phyloP scores from a whole-genome alignment of 306 rosid species.

The Morella rubra region DNA sequence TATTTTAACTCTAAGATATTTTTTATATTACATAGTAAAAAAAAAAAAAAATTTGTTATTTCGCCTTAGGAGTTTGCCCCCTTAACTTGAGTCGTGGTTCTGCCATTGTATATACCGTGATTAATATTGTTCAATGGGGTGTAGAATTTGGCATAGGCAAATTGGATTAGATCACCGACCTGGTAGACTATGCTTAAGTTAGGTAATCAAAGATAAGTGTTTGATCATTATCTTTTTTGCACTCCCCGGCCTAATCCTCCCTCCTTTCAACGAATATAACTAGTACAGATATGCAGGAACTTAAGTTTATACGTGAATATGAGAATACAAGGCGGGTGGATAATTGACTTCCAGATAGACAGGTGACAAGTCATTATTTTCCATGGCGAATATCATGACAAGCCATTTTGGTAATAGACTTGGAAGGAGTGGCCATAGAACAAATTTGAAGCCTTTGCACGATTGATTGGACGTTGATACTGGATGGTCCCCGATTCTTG shows the following conservation, averaged over 20 bases:
- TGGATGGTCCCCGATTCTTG: constrained; percentile 14
- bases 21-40: too few species aligned
- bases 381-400: constrained; percentile 8
- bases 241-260: too few species aligned
- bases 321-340: background rate
- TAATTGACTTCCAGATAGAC: background rate
- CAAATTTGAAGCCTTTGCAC: constrained; percentile 1
- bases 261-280: too few species aligned
- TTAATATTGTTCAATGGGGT: too few species aligned
- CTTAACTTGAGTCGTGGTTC: too few species aligned
- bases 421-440: background rate
- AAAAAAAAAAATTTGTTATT: too few species aligned
- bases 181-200: background rate
- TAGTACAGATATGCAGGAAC: too few species aligned
- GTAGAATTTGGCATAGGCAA: background rate
- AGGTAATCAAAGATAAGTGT: background rate
- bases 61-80: too few species aligned
- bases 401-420: constrained; percentile 14
- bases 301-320: background rate
- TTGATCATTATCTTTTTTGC: background rate
- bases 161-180: background rate
- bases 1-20: too few species aligned
- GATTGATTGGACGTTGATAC: constrained; percentile 14
- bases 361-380: background rate
- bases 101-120: too few species aligned